Percentiles rank a stretch among this genome's conserved stretches.
Conservation (phyloP, 1,284 basidiomycete species). For the Bondarzewia mesenterica region DNA sequence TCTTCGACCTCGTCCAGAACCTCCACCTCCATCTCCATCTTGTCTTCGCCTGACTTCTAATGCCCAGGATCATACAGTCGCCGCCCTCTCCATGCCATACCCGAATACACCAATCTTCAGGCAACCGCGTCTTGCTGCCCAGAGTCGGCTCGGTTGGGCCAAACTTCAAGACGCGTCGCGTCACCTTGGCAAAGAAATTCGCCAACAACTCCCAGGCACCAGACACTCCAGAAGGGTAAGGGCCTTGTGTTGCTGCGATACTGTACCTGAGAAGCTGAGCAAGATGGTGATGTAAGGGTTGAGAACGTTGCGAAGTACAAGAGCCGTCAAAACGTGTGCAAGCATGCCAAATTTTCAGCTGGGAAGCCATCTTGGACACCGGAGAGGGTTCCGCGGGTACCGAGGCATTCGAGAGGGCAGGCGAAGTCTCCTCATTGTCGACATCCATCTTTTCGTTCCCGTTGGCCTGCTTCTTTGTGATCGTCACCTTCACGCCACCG, state of each 20-base stretch:
- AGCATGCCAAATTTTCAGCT: slow-evolving; percentile 80
- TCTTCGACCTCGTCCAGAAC: slow-evolving; percentile 56
- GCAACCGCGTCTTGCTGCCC: slow-evolving; percentile 68
- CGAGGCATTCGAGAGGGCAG: slow-evolving; percentile 29
- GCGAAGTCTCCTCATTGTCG: slow-evolving; percentile 42
- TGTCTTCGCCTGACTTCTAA: too few species aligned
- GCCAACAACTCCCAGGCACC: slow-evolving; percentile 84
- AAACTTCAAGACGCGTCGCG: slow-evolving; percentile 40
- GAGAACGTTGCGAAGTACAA: slow-evolving; percentile 49
- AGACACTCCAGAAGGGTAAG: slow-evolving; percentile 60
- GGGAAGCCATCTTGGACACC: slow-evolving; percentile 65
- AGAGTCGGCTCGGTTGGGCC: slow-evolving; percentile 58
- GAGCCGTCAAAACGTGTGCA: slow-evolving; percentile 49
- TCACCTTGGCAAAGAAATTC: slow-evolving; percentile 56
- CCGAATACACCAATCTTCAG: too few species aligned
- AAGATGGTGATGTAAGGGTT: slow-evolving; percentile 87
- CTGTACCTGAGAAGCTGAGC: slow-evolving; percentile 80
- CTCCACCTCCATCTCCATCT: slow-evolving; percentile 68
- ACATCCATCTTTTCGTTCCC: slow-evolving; percentile 63
- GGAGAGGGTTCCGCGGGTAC: slow-evolving; percentile 39
- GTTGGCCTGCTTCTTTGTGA: slow-evolving; percentile 26
- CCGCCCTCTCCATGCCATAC: too few species aligned
- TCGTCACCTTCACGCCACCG: slow-evolving; percentile 25
- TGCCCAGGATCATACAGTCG: too few species aligned
- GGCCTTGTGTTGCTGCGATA: slow-evolving; percentile 58